A percentile compares a stretch with the other conserved stretches of the same genome.
Evolutionary conservation across 1,284 basidiomycete genomes (phyloP).

Genomic region (Meira nashicola): DNA sequence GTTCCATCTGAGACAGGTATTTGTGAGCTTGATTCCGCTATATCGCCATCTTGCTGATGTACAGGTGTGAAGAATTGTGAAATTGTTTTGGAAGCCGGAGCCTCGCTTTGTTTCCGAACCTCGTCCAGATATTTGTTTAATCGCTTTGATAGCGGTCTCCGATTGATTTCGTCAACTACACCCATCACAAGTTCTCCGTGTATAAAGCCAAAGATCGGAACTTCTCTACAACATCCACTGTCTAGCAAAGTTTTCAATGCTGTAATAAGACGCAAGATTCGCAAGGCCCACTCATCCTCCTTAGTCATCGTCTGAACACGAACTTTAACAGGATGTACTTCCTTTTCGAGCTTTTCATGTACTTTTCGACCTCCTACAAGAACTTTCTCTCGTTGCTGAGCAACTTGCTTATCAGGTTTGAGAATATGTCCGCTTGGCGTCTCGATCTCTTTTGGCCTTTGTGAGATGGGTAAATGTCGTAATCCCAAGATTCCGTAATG

Average conservation of each 20-base stretch:
- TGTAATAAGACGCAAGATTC: constrained; percentile 55
- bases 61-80: too few relatives aligned
- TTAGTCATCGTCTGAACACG: constrained; percentile 57
- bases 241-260: constrained; percentile 12
- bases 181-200: constrained; percentile 38
- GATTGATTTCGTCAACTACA: constrained; percentile 42
- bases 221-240: constrained; percentile 25
- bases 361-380: constrained; percentile 56
- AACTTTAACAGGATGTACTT: constrained; percentile 65
- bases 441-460: constrained; percentile 32
- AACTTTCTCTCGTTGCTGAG: constrained; percentile 25
- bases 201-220: constrained; percentile 43
- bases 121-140: not conserved
- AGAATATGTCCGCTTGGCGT: constrained; percentile 30
- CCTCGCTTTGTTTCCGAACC: not conserved
- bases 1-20: too few relatives aligned
- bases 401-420: constrained; percentile 17
- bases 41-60: too few relatives aligned
- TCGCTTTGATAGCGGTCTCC: constrained; percentile 5
- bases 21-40: too few relatives aligned
- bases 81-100: not conserved
- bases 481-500: constrained; percentile 38
- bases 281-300: constrained; percentile 70
- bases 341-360: constrained; percentile 72
- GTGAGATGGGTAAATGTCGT: constrained; percentile 29